phyloP scores from a whole-genome alignment of 1,284 basidiomycete genomes.

The Schizophyllum commune region DNA sequence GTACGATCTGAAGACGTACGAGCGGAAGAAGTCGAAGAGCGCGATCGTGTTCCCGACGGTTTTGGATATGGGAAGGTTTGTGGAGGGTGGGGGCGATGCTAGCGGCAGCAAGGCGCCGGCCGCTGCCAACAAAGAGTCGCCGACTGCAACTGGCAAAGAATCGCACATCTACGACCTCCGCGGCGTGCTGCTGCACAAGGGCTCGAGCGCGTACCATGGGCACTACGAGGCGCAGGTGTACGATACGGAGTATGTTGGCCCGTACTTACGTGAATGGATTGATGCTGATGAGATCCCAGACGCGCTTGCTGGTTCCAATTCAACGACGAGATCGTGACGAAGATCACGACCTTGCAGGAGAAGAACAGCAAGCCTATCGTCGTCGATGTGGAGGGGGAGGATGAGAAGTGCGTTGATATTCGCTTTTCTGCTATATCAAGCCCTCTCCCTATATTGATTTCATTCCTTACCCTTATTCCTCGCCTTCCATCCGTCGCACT shows the following conservation, averaged over 20 bases:
- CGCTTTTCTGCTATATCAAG: too few species aligned
- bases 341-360: slow-evolving; percentile 48
- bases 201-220: slow-evolving; percentile 82
- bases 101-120: slow-evolving; percentile 13
- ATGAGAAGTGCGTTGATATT: slow-evolving; percentile 18
- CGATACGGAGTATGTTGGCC: slow-evolving; percentile 54
- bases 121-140: too few species aligned
- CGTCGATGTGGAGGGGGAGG: slow-evolving; percentile 18
- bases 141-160: too few species aligned
- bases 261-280: background rate
- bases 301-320: slow-evolving; percentile 80
- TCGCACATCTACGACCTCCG: slow-evolving; percentile 63
- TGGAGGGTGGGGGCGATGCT: slow-evolving; percentile 18
- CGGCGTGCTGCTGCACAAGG: slow-evolving; percentile 81
- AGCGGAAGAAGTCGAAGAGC: slow-evolving; percentile 80
- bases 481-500: too few species aligned
- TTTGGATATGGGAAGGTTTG: slow-evolving; percentile 68
- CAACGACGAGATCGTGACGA: slow-evolving; percentile 76
- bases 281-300: slow-evolving; percentile 28
- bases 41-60: slow-evolving; percentile 63
- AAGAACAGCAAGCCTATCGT: slow-evolving; percentile 20
- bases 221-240: slow-evolving; percentile 89
- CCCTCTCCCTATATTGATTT: slow-evolving; percentile 3
- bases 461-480: background rate
- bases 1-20: slow-evolving; percentile 69